A percentile compares a stretch with the other conserved stretches of the same genome.
Evolutionary conservation across 1,284 basidiomycete genomes (phyloP).

Genomic region (Tilletiaria anomala): DNA sequence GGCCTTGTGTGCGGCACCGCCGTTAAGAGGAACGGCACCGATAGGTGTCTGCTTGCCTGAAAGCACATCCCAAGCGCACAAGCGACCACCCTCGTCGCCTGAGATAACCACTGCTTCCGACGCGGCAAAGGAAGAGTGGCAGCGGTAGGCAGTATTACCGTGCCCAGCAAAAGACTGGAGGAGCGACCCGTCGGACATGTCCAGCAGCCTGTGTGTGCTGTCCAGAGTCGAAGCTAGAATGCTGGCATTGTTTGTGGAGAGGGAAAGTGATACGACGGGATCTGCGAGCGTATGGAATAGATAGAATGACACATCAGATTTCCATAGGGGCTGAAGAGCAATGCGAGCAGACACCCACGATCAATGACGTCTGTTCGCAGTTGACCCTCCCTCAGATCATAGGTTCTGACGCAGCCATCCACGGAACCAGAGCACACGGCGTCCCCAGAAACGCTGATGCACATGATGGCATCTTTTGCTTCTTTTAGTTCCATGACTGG

Average conservation of each 20-base stretch:
- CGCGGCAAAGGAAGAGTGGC: conserved; percentile 62
- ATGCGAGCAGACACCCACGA: too few relatives aligned
- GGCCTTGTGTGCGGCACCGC: conserved; percentile 53
- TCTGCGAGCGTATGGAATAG: too few relatives aligned
- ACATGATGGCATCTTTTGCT: conserved; percentile 62
- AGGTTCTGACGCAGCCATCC: conserved; percentile 78
- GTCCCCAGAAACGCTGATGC: conserved; percentile 48
- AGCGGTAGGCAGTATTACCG: conserved; percentile 57
- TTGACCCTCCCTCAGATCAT: too few relatives aligned
- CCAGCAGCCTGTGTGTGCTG: conserved; percentile 70
- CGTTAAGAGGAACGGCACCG: conserved; percentile 2
- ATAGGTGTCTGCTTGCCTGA: conserved; percentile 49
- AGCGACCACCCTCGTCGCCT: conserved; percentile 72
- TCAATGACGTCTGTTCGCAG: too few relatives aligned
- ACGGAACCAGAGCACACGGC: conserved; percentile 60
- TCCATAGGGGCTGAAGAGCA: too few relatives aligned
- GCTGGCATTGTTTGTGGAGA: conserved; percentile 56
- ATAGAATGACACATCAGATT: too few relatives aligned
- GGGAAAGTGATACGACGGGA: conserved; percentile 42
- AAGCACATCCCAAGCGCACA: conserved; percentile 86
- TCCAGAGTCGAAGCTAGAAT: conserved; percentile 71
- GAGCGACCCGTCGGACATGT: conserved; percentile 63
- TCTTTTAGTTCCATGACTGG: conserved; percentile 85
- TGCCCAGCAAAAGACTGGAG: conserved; percentile 76
- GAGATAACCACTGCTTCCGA: conserved; percentile 63